Base-by-base conservation (phyloP, 352 stramenopile species). In the Pythium myriotylum region DNA sequence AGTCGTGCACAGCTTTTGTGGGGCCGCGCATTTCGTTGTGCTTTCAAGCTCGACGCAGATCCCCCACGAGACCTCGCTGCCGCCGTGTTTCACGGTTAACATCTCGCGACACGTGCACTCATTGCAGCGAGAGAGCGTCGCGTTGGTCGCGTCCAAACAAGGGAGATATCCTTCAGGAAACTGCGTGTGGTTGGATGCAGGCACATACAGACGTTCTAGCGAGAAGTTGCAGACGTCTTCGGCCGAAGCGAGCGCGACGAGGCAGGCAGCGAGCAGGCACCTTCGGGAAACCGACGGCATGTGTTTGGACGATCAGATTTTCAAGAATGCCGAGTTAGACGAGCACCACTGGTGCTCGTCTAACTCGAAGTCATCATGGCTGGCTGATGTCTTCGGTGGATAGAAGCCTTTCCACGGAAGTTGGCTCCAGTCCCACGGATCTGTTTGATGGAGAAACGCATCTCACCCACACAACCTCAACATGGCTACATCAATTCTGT, bases 401-500 rank as follows among this genome's bases (percentile, higher is more conserved):
- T n/a, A n/a, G n/a, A n/a, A n/a, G n/a, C n/a, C n/a, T n/a, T n/a
- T n/a, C n/a, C n/a, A n/a, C n/a, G n/a, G n/a, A n/a, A n/a, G n/a
- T n/a, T n/a, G n/a, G n/a, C n/a, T n/a, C n/a, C n/a, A n/a, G n/a
- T 35, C 29, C 29, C 10, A 5, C 5, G 10, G 37, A 43, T 43
- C 13, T 43, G 37, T 20, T 43, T 17, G 37, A 43, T 4, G 37
- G 17, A 19, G 4, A 3, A 16, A 6, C 37, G 17, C 13, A 43
- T 43, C 37, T 17, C 37, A 43, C 37, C 37, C 37, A 43, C 37
- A 43, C 37, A 43, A 17, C 24, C 27, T 19, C n/a, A 49, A 49
- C 42, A 49, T 49, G 42, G n/a, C 23, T 24, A 49, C 19, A 49
- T 49, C n/a, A n/a, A n/a, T 43, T 43, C 29, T 35, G 29, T 35